Percentiles rank a stretch among this genome's conserved stretches.
These are phyloP conservation scores for Gentiana dahurica DNA, from an alignment of 257 asterid species.

Conservation along the genomic window DNA sequence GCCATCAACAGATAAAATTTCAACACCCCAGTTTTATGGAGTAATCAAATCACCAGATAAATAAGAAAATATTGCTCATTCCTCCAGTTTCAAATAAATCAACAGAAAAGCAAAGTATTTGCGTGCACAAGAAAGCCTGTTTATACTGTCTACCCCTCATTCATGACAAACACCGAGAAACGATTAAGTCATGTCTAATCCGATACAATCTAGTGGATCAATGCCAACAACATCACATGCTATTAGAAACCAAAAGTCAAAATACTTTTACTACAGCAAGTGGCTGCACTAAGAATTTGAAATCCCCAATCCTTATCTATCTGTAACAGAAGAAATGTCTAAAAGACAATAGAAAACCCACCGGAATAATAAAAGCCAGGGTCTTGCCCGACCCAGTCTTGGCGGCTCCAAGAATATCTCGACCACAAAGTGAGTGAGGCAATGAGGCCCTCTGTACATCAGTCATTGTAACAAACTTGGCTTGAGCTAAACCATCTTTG, in stretches of 20 bases:
- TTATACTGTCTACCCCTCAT: too few relatives aligned
- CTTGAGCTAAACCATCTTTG: slow-evolving; percentile 51
- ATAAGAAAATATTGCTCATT: too few relatives aligned
- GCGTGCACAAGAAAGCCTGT: too few relatives aligned
- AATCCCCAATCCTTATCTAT: background rate
- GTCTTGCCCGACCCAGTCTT: slow-evolving; percentile 98
- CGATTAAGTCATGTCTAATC: too few relatives aligned
- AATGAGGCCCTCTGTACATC: slow-evolving; percentile 91
- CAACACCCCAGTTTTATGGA: background rate
- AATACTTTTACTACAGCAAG: background rate
- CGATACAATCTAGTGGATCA: too few relatives aligned
- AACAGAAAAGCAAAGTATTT: too few relatives aligned
- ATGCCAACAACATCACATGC: too few relatives aligned
- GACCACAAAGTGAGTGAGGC: slow-evolving; percentile 84
- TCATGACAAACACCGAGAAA: too few relatives aligned
- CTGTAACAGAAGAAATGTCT: background rate
- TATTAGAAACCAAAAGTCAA: too few relatives aligned
- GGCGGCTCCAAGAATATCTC: slow-evolving; percentile 94
- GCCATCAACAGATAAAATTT: too few relatives aligned
- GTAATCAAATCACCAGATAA: background rate
- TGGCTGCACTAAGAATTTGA: too few relatives aligned
- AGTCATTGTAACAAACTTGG: slow-evolving; percentile 51
- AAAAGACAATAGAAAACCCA: slow-evolving; percentile 17
- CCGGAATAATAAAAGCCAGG: slow-evolving; percentile 80
- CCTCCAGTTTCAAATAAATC: too few relatives aligned